These are phyloP conservation scores for Gossypium herbaceum DNA, from an alignment of 345 rosid species.

Conservation along the genomic window DNA sequence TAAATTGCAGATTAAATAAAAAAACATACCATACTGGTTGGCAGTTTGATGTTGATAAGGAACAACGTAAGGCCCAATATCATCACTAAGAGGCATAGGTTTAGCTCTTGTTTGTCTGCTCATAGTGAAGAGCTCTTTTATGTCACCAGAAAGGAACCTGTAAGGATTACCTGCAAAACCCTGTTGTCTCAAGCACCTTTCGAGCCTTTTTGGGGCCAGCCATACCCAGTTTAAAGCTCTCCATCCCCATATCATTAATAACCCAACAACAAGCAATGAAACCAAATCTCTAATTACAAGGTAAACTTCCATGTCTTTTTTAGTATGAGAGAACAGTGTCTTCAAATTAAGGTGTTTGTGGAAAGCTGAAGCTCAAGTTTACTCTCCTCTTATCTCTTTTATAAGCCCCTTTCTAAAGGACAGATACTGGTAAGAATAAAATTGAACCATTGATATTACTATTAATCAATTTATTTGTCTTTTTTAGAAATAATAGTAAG, in stretches of 20 bases:
- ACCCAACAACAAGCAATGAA: background rate
- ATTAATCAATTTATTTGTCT: background rate
- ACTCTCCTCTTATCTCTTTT: background rate
- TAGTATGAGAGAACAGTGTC: background rate
- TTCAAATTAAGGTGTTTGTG: background rate
- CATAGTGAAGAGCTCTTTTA: slow-evolving; percentile 29
- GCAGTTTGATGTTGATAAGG: slow-evolving; percentile 36
- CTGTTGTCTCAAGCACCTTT: slow-evolving; percentile 37
- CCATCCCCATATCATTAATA: slow-evolving; percentile 5
- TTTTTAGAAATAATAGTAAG: no score
- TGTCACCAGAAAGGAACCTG: slow-evolving; percentile 36
- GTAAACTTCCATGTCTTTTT: background rate
- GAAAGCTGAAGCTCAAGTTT: background rate
- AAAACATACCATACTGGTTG: slow-evolving; percentile 29
- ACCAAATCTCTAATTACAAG: background rate
- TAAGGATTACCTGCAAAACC: slow-evolving; percentile 45
- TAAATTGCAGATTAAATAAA: background rate
- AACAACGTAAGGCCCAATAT: slow-evolving; percentile 31
- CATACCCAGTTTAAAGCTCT: slow-evolving; percentile 29
- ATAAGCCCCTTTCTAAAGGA: background rate
- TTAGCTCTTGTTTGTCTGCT: slow-evolving; percentile 28
- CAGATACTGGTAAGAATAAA: background rate
- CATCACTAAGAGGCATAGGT: slow-evolving; percentile 31
- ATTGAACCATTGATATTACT: background rate
- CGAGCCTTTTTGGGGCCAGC: slow-evolving; percentile 42